Percentiles rank a stretch among this genome's conserved stretches.
Conservation (phyloP, 2,329 filamentous ascomycete genomes). For the Daldinia sp. region DNA sequence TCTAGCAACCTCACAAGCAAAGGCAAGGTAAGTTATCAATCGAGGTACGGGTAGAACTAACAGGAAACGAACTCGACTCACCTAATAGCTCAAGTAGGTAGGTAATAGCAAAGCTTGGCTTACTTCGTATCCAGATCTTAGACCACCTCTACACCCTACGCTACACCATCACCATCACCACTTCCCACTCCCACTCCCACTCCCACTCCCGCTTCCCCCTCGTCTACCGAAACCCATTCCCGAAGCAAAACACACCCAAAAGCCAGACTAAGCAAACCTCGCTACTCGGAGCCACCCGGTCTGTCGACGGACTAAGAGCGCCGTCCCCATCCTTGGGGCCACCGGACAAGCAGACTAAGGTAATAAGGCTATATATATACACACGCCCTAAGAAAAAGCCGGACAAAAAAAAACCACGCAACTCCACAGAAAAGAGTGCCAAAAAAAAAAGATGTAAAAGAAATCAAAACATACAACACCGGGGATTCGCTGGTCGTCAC, state of each 20-base stretch:
- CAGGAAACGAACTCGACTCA: no score
- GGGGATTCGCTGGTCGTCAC: conserved; percentile 1
- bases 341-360: background rate
- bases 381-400: background rate
- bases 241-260: background rate
- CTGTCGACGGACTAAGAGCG: background rate
- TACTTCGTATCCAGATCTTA: background rate
- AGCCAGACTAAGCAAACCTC: background rate
- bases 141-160: background rate
- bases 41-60: no score
- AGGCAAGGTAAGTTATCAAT: no score
- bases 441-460: background rate
- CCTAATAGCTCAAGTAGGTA: background rate
- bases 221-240: background rate
- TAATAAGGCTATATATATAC: background rate
- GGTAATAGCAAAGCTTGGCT: background rate
- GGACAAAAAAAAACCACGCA: background rate
- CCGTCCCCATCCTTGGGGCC: background rate
- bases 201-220: no score
- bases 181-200: no score
- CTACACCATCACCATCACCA: background rate
- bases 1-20: no score
- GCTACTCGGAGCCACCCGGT: background rate
- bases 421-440: no score
- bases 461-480: background rate